Evolutionary conservation across 73 alveolate species (phyloP).

Genomic region (Paramecium sonneborni): DNA sequence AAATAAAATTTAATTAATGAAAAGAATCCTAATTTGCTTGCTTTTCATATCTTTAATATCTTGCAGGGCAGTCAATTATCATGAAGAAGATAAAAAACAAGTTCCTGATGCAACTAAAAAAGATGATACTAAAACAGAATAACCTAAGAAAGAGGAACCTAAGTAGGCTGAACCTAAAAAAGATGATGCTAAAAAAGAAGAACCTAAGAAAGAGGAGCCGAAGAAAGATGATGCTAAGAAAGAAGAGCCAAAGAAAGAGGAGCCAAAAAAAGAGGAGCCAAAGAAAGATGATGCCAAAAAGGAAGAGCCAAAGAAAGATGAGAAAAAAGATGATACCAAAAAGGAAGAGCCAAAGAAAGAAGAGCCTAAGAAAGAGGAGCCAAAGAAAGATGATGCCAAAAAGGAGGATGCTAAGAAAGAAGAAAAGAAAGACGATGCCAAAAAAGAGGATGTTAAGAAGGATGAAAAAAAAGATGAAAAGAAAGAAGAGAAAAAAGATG

Average conservation of each 20-base stretch:
- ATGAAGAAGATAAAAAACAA: not conserved
- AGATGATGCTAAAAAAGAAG: not conserved
- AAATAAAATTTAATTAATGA: constrained; percentile 19
- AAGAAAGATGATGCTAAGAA: not conserved
- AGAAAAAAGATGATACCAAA: no score
- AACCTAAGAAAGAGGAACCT: not conserved
- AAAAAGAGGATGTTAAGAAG: no score
- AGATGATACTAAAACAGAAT: not conserved
- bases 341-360: not conserved
- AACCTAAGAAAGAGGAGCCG: not conserved
- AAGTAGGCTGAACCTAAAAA: not conserved
- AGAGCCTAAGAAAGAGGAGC: not conserved
- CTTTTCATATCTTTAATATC: not conserved
- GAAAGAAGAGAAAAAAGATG: not conserved
- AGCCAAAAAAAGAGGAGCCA: not conserved
- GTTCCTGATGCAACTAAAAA: not conserved
- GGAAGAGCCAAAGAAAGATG: not conserved
- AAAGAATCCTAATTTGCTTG: constrained; percentile 7
- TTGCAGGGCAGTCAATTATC: not conserved
- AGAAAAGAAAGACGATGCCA: not conserved
- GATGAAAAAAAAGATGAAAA: not conserved
- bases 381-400: not conserved
- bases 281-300: not conserved
- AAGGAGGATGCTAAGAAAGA: not conserved
- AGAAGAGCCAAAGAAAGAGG: not conserved